Conservation (phyloP, 176 grass and related monocot genomes). For the Oryza punctata region DNA sequence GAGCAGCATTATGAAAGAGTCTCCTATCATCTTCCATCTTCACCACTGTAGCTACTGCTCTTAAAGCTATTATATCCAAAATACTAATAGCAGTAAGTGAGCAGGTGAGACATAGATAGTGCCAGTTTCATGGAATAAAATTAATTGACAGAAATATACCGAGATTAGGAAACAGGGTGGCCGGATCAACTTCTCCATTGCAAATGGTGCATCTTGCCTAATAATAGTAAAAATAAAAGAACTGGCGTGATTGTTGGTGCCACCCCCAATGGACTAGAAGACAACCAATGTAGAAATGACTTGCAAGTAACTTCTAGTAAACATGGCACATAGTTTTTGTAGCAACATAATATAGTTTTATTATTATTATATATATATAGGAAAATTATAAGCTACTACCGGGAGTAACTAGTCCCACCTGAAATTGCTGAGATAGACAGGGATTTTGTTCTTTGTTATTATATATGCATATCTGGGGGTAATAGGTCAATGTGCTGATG, state of each 20-base stretch:
- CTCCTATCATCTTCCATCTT: conserved; percentile 82
- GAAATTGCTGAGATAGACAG: no score
- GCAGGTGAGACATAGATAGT: conserved; percentile 2
- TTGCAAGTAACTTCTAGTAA: neutral
- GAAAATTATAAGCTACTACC: no score
- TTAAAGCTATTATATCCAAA: conserved; percentile 57
- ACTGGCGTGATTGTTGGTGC: neutral
- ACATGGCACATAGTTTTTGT: neutral
- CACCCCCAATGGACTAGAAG: neutral
- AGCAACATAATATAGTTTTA: neutral
- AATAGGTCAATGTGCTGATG: no score
- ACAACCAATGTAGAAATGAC: neutral
- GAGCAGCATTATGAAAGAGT: conserved; percentile 61
- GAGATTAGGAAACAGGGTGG: conserved; percentile 56
- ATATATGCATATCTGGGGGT: no score
- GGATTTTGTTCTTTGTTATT: no score
- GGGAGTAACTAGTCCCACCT: no score
- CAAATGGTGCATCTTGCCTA: conserved; percentile 71
- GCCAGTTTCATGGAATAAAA: conserved; percentile 29
- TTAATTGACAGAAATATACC: conserved; percentile 28
- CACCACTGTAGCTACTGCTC: conserved; percentile 71
- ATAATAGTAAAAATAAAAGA: neutral
- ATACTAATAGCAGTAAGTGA: conserved; percentile 32
- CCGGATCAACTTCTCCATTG: conserved; percentile 52
- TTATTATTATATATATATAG: no score